Percentiles rank a stretch among this genome's conserved stretches.
phyloP scores from a whole-genome alignment of 1,284 basidiomycete species.

The Ganoderma resinaceum region DNA sequence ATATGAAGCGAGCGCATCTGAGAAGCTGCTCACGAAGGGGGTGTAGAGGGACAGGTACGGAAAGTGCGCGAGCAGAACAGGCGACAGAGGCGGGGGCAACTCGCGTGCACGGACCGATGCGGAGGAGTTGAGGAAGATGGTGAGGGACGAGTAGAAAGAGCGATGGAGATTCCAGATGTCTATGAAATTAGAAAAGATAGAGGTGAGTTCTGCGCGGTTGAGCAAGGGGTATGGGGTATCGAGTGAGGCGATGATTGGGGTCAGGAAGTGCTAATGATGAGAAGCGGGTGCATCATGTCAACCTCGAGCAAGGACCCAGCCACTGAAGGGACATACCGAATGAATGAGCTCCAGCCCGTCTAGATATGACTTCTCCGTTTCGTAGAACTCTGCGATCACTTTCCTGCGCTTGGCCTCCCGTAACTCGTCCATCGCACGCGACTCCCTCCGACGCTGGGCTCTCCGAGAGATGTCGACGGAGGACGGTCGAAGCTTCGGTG shows the following conservation, averaged over 20 bases:
- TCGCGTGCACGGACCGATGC: conserved; percentile 29
- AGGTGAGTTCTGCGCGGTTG: conserved; percentile 70
- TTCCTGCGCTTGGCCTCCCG: conserved; percentile 49
- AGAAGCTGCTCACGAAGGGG: conserved; percentile 82
- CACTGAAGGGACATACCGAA: conserved; percentile 57
- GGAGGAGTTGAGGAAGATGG: conserved; percentile 49
- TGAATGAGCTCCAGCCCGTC: conserved; percentile 84
- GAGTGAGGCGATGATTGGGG: conserved; percentile 75
- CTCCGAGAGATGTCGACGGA: conserved; percentile 40
- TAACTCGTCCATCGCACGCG: conserved; percentile 42
- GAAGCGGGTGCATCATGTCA: not conserved
- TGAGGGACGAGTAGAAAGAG: conserved; percentile 74
- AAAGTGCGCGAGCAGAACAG: conserved; percentile 54
- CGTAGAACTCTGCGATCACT: conserved; percentile 78
- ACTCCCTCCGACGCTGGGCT: conserved; percentile 38
- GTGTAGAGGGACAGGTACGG: conserved; percentile 76
- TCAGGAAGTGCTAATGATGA: conserved; percentile 71
- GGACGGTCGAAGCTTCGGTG: conserved; percentile 34
- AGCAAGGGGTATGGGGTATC: conserved; percentile 73
- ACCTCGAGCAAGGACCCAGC: not conserved
- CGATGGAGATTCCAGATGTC: conserved; percentile 92
- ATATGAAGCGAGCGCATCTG: conserved; percentile 66
- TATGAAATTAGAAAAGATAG: conserved; percentile 89
- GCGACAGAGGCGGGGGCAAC: conserved; percentile 48
- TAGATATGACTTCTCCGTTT: conserved; percentile 83